Conservation (phyloP, 2,329 filamentous ascomycete species). For the Aspergillus costaricaensis region DNA sequence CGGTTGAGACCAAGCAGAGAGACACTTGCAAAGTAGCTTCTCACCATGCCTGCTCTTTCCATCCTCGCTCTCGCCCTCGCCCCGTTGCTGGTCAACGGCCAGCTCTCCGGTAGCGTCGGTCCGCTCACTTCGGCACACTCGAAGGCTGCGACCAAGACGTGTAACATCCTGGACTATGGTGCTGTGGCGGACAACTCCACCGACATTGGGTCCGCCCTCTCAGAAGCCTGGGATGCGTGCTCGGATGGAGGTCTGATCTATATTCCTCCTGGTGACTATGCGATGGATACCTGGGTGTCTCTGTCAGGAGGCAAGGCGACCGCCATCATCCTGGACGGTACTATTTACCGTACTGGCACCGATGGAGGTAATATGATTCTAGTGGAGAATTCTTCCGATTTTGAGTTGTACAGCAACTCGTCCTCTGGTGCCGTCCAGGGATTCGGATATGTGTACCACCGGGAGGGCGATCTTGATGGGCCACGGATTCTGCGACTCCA, state of each 20-base stretch:
- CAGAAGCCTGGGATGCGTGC: slow-evolving; percentile 54
- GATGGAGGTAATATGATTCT: slow-evolving; percentile 57
- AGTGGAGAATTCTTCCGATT: slow-evolving; percentile 53
- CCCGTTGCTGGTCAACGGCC: slow-evolving; percentile 13
- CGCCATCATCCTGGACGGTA: slow-evolving; percentile 57
- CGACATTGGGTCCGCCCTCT: slow-evolving; percentile 53
- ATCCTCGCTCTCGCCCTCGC: slow-evolving; percentile 7
- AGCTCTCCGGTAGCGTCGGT: slow-evolving; percentile 20
- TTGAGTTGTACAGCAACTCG: slow-evolving; percentile 57
- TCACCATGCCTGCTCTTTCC: slow-evolving; percentile 10
- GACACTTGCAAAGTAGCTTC: background rate
- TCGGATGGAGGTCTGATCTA: slow-evolving; percentile 54
- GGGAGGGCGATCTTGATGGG: slow-evolving; percentile 41
- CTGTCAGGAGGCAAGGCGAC: slow-evolving; percentile 51
- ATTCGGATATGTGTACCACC: slow-evolving; percentile 53
- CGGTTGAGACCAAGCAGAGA: background rate
- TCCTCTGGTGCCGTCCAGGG: slow-evolving; percentile 57
- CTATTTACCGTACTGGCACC: slow-evolving; percentile 55
- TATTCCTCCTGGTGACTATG: slow-evolving; percentile 54
- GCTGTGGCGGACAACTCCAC: slow-evolving; percentile 54
- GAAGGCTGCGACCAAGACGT: slow-evolving; percentile 36
- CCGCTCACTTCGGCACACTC: slow-evolving; percentile 13
- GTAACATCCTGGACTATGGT: slow-evolving; percentile 57
- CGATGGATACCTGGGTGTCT: slow-evolving; percentile 52
- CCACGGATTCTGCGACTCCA: slow-evolving; percentile 51